A percentile compares a stretch with the other conserved stretches of the same genome.
These are phyloP conservation scores for Picochlorum sp. DNA, from an alignment of 139 green algal species.

Conservation along the genomic window DNA sequence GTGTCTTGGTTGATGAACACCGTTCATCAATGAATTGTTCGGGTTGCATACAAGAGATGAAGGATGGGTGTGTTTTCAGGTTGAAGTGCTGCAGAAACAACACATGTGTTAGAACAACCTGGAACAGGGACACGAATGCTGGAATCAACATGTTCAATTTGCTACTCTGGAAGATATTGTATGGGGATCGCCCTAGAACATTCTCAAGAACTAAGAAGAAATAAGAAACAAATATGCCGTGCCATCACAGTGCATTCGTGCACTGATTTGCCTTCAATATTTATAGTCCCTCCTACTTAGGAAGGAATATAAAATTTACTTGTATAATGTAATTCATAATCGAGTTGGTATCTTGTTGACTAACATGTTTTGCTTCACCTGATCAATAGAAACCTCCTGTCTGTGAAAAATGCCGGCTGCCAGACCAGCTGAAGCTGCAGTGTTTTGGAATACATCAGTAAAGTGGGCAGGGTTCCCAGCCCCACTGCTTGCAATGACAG, in stretches of 20 bases:
- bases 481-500: constrained; percentile 91
- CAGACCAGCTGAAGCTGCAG: constrained; percentile 75
- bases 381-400: constrained; percentile 78
- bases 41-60: too few relatives aligned
- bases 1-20: too few relatives aligned
- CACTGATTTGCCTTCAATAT: too few relatives aligned
- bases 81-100: not conserved
- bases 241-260: too few relatives aligned
- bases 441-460: constrained; percentile 70
- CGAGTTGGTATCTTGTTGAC: constrained; percentile 64
- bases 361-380: constrained; percentile 89
- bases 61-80: not conserved
- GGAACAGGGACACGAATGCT: not conserved
- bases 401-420: constrained; percentile 98
- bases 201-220: too few relatives aligned
- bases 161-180: not conserved
- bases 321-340: not conserved
- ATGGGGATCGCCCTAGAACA: too few relatives aligned
- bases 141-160: constrained; percentile 2
- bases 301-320: too few relatives aligned
- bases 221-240: too few relatives aligned
- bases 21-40: too few relatives aligned
- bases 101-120: not conserved
- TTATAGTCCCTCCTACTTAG: too few relatives aligned
- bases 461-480: constrained; percentile 92